Evolutionary conservation across 2,329 filamentous ascomycete genomes (phyloP).

Genomic region (Beauveria scarabaeidicola): DNA sequence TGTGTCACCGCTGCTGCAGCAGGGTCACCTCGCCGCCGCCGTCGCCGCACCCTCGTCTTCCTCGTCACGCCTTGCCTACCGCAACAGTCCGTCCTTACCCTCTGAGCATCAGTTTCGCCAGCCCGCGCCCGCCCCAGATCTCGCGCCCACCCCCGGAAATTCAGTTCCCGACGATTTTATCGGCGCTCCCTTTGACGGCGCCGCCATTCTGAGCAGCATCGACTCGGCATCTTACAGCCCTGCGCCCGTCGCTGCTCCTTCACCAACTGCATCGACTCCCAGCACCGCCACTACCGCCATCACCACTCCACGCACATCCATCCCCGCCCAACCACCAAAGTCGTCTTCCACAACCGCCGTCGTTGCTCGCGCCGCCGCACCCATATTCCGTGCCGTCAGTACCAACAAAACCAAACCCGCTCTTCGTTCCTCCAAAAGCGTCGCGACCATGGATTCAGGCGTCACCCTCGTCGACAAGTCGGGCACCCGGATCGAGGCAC

Average conservation of each 20-base stretch:
- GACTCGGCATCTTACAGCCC: slow-evolving; percentile 37
- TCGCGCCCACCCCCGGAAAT: slow-evolving; percentile 17
- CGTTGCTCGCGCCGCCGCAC: slow-evolving; percentile 36
- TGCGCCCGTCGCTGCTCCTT: not conserved
- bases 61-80: slow-evolving; percentile 1
- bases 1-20: slow-evolving; percentile 37
- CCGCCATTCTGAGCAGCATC: slow-evolving; percentile 51
- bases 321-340: slow-evolving; percentile 22
- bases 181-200: slow-evolving; percentile 58
- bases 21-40: slow-evolving; percentile 35
- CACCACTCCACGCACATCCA: slow-evolving; percentile 17
- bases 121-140: slow-evolving; percentile 13
- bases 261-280: slow-evolving; percentile 21
- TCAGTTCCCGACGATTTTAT: slow-evolving; percentile 48
- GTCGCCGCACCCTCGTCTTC: not conserved
- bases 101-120: slow-evolving; percentile 19
- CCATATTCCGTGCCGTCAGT: slow-evolving; percentile 38
- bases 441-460: slow-evolving; percentile 27
- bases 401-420: slow-evolving; percentile 38
- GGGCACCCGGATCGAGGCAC: slow-evolving; percentile 23
- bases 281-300: slow-evolving; percentile 16
- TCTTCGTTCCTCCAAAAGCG: slow-evolving; percentile 56
- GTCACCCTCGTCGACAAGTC: slow-evolving; percentile 21
- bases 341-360: slow-evolving; percentile 19
- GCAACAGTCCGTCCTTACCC: slow-evolving; percentile 16